Conservation (phyloP, 169 alveolate genomes). For the Pseudocohnilembus persalinus region DNA sequence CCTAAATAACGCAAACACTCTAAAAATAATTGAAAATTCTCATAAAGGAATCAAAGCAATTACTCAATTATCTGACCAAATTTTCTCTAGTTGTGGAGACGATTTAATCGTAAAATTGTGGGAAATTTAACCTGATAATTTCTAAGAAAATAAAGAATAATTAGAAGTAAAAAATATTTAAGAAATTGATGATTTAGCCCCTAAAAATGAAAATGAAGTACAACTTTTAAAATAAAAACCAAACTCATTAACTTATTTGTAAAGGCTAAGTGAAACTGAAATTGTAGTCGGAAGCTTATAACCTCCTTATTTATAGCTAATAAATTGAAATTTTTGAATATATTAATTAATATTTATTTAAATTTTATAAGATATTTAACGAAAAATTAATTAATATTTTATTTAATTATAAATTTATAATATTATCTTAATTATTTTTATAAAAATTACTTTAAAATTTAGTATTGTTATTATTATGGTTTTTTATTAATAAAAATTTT, state of each 20-base stretch:
- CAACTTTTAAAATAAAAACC: background rate
- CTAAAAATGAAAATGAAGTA: background rate
- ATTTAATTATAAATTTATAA: no score
- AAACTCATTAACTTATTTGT: background rate
- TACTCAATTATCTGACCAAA: background rate
- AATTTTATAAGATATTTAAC: no score
- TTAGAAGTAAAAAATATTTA: no score
- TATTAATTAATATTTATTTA: no score
- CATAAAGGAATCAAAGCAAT: background rate
- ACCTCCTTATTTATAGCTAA: background rate
- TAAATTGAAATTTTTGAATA: background rate
- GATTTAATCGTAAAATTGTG: background rate
- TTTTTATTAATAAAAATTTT: no score
- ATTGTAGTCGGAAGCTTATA: background rate
- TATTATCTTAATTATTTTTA: no score
- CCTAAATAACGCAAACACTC: background rate
- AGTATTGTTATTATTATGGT: background rate
- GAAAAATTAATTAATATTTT: no score
- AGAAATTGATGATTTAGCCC: background rate
- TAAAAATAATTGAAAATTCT: no score
- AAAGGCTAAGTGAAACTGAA: background rate
- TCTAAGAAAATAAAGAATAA: no score
- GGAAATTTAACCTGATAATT: background rate
- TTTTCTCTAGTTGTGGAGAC: background rate
- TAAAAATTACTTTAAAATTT: no score